Evolutionary conservation across 208 protist species (phyloP).

Genomic region (Leishmania amazonensis): DNA sequence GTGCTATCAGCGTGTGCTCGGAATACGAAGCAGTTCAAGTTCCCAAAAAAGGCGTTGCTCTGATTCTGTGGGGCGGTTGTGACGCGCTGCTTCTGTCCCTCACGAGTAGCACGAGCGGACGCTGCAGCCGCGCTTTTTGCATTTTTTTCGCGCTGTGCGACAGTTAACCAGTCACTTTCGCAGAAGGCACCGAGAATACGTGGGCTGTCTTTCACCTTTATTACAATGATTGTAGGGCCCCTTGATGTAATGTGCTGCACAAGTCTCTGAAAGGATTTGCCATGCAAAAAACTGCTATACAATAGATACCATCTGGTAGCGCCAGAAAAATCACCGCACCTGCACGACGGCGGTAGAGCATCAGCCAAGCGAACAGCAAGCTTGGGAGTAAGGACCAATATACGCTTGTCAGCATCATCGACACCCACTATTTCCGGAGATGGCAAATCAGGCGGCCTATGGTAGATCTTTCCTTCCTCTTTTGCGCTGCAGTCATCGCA

Average conservation of each 20-base stretch:
- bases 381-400: slow-evolving; percentile 18
- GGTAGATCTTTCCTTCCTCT: background rate
- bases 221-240: slow-evolving; percentile 55
- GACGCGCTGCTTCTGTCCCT: slow-evolving; percentile 31
- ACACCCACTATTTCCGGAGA: slow-evolving; percentile 13
- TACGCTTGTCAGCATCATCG: background rate
- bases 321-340: slow-evolving; percentile 3
- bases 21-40: slow-evolving; percentile 68
- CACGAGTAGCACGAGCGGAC: slow-evolving; percentile 39
- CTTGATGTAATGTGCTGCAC: slow-evolving; percentile 44
- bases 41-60: slow-evolving; percentile 68
- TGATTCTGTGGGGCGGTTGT: slow-evolving; percentile 34
- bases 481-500: background rate
- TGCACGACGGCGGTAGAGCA: slow-evolving; percentile 37
- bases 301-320: slow-evolving; percentile 57
- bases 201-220: slow-evolving; percentile 36
- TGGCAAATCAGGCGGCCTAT: background rate
- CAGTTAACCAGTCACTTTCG: slow-evolving; percentile 58
- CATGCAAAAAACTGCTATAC: slow-evolving; percentile 61
- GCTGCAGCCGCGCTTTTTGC: slow-evolving; percentile 53
- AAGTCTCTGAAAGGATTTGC: slow-evolving; percentile 67
- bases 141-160: slow-evolving; percentile 50
- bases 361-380: slow-evolving; percentile 29
- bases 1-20: background rate
- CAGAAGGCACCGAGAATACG: slow-evolving; percentile 67